Base-by-base conservation (phyloP, 441 rosid species). In the Pelargonium cotyledonis region DNA sequence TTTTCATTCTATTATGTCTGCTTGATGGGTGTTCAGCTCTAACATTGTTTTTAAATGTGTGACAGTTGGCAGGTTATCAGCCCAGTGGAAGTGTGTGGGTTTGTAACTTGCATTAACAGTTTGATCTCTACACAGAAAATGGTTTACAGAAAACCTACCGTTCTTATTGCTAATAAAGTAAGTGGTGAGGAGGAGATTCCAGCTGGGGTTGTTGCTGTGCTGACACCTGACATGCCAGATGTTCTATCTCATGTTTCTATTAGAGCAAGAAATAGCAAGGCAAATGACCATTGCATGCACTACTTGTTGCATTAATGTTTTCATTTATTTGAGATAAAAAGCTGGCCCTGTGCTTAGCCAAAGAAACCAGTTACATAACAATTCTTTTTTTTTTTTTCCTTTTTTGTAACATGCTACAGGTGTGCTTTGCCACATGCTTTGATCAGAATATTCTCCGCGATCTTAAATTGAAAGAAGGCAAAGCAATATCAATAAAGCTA, bases 161-260 rank as follows among this genome's bases (percentile, higher is more conserved):
- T 91, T 44, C 76, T 91, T 47, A 78, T 89, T 67, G 94, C 88
- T 65, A 79, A 68, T 77, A 81, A 76, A 81, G 89, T 91, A 71
- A 82, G 78, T 38, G 96, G 97, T 71, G 96, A 88, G 72, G 97
- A 91, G 83, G 96, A 91, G 79, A 85, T 91, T 74, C 92, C 96
- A 9, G 81, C 79, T 66, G 90, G 96, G 63, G 86, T 81, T 79
- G 95, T 89, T 73, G 97, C 92, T 67, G 90, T 91, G 35, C 77
- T 91, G 81, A 87, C 97, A 55, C 84, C 95, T 19, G 82, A 86
- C 73, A 80, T 81, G 89, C 90, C 88, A 61, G 97, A 91, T 79
- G 87, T 88, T 71, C 81, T 91, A 65, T 91, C 97, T 76, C 95
- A 89, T 78, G 84, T 89, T 70, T 89, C 96, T 57, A 82, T 91